Evolutionary conservation across 2,329 filamentous ascomycete genomes (phyloP), one percentile per base, ranked within the genome.

Genomic region (Scytalidium lignicola): DNA sequence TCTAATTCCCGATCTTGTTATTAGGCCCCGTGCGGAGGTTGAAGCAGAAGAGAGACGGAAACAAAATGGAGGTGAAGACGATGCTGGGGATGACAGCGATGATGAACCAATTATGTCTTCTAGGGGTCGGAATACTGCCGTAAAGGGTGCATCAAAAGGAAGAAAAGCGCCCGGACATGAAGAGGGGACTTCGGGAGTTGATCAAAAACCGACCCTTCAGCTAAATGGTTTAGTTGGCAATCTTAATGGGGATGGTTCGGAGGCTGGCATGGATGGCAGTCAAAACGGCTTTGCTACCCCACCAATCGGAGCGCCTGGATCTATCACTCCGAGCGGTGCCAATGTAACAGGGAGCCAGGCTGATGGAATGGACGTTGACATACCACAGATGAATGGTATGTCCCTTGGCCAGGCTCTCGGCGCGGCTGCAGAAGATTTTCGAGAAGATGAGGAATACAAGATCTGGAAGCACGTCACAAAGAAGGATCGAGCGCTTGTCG

Each of bases 391-490:
- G 37, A 85, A 82, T 56, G 83, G 82, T 19, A 76, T 87, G 65
- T 74, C 78, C 0, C 64, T 87, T 18, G 77, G 76, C 37, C 80
- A 85, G 46, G 79, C 82, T 1, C 76, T 88, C 49, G 80, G 80
- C 15, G 77, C 86, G 51, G 79, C 80, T 23, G 78, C 75, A 13
- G 87, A 95, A 58, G 88, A 95, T 58, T 78, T 80, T 12, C 90
- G 90, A 57, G 83, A 95, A 58, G 91, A 97, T 59, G 91, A 97
- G 51, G 92, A 96, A 64, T 96, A 93, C 71, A 95, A 95, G 66
- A 88, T 93, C 29, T 99, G 95, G 93, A 99, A 97, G 71, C 92
- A 97, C 68, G 90, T 96, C 39, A 99, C 93, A 2, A 97, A 97
- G 70, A 96, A 93, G 65, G 91, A 96, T 62, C 85, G 93, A 54